phyloP scores from a whole-genome alignment of 75 land plant genomes.

The Cunninghamia lanceolata region DNA sequence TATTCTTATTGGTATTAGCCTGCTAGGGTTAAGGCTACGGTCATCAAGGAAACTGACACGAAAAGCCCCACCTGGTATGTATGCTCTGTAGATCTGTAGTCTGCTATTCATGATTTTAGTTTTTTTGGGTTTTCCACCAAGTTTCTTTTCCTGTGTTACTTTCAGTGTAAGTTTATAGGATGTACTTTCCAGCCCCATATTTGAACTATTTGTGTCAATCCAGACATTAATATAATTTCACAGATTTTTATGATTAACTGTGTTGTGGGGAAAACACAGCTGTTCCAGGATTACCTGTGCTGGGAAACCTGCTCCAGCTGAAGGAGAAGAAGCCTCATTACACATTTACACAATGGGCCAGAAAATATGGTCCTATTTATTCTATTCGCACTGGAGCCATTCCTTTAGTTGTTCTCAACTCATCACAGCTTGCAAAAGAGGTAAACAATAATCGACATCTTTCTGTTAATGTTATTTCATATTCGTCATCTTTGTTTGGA shows the following conservation, averaged over 20 bases:
- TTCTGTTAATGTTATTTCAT: not conserved
- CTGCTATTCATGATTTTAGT: too few species aligned
- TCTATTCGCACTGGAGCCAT: conserved; percentile 55
- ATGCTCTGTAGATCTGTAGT: not conserved
- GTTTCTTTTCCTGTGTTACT: not conserved
- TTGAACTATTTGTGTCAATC: too few species aligned
- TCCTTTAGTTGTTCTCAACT: conserved; percentile 62
- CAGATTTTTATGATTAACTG: not conserved
- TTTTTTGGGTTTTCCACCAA: too few species aligned
- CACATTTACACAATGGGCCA: conserved; percentile 76
- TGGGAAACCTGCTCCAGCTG: conserved; percentile 88
- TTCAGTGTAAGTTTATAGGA: not conserved
- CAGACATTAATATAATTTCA: too few species aligned
- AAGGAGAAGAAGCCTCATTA: conserved; percentile 82
- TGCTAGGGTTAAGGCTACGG: not conserved
- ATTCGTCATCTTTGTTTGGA: not conserved
- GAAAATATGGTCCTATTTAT: conserved; percentile 76
- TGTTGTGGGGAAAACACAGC: conserved; percentile 30
- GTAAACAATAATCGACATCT: conserved; percentile 19
- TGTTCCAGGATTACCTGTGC: conserved; percentile 77
- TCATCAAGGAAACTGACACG: not conserved
- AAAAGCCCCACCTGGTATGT: conserved; percentile 1
- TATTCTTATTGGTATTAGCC: not conserved
- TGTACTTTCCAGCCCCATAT: not conserved
- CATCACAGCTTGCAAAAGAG: conserved; percentile 84